phyloP scores from a whole-genome alignment of 306 rosid species.

The Cucumis cinereus region DNA sequence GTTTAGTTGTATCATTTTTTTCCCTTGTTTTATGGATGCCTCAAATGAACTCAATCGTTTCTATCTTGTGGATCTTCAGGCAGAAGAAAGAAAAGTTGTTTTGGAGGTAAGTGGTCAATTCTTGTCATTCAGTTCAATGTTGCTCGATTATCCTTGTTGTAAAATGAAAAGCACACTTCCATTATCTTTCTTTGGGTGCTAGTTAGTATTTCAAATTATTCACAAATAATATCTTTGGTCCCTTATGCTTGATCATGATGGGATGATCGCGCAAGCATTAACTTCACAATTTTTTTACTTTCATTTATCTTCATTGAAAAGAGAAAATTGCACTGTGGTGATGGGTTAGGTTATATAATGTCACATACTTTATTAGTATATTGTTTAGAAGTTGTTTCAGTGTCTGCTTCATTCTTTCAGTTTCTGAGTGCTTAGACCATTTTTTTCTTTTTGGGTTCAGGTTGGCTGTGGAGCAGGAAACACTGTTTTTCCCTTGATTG shows the following conservation, averaged over 20 bases:
- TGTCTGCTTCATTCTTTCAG: not conserved
- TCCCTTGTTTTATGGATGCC: not conserved
- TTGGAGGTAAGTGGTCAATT: conserved; percentile 50
- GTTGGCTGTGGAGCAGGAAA: conserved; percentile 94
- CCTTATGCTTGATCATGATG: not conserved
- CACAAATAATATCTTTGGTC: not conserved
- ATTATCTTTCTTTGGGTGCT: not conserved
- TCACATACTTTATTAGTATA: not conserved
- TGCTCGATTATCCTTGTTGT: not conserved
- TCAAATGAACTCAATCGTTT: not conserved
- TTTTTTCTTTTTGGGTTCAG: conserved; percentile 28
- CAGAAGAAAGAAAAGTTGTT: conserved; percentile 46
- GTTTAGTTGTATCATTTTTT: not conserved
- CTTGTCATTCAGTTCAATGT: not conserved
- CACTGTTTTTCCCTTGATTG: conserved; percentile 76
- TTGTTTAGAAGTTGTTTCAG: not conserved
- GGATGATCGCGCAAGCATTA: not conserved
- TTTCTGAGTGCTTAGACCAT: not conserved
- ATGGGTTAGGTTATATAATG: not conserved
- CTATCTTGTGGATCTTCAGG: conserved; percentile 28
- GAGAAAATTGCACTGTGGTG: not conserved
- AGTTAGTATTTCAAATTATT: not conserved
- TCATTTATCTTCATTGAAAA: not conserved
- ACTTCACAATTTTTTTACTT: not conserved
- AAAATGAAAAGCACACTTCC: not conserved